Percentiles rank a stretch among this genome's conserved stretches.
Evolutionary conservation across 352 stramenopile species (phyloP).

Genomic region (Globisporangium uncinulatum): DNA sequence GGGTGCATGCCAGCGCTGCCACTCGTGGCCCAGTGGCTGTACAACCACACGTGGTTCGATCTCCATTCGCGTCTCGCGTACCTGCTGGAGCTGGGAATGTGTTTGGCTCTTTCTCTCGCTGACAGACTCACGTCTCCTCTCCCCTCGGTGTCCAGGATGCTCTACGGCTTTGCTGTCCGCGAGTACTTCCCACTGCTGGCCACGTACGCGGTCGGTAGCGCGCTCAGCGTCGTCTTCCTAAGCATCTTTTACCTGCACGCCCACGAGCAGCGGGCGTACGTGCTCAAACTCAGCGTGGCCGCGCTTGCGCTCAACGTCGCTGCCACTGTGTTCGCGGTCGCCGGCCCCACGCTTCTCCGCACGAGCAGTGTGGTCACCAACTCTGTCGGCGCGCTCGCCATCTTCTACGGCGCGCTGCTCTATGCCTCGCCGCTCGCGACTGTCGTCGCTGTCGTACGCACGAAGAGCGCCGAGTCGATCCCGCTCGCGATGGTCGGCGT

Average conservation of each 20-base stretch:
- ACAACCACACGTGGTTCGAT: conserved; percentile 42
- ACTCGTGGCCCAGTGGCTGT: conserved; percentile 35
- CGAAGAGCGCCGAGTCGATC: conserved; percentile 27
- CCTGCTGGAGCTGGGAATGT: neutral
- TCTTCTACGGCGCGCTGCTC: conserved; percentile 22
- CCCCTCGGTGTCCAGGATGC: conserved; percentile 17
- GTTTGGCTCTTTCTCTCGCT: neutral
- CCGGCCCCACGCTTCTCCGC: conserved; percentile 8
- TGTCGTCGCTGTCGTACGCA: conserved; percentile 20
- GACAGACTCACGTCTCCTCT: neutral
- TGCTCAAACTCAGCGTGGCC: conserved; percentile 11
- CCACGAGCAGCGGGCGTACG: conserved; percentile 11
- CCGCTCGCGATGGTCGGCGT: conserved; percentile 32
- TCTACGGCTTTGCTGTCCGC: conserved; percentile 30
- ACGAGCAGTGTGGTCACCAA: conserved; percentile 8
- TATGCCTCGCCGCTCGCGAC: conserved; percentile 32
- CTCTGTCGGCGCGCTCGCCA: conserved; percentile 22
- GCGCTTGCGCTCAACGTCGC: conserved; percentile 20
- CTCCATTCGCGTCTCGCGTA: neutral
- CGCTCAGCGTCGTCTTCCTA: conserved; percentile 38
- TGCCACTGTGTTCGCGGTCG: conserved; percentile 15
- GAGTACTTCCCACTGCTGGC: conserved; percentile 51
- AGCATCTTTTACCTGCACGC: conserved; percentile 38
- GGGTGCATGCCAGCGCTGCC: conserved; percentile 27
- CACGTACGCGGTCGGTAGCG: conserved; percentile 25